Evolutionary conservation across 139 green algal species (phyloP), one percentile per base, ranked within the genome.

Genomic region (Volvox africanus): DNA sequence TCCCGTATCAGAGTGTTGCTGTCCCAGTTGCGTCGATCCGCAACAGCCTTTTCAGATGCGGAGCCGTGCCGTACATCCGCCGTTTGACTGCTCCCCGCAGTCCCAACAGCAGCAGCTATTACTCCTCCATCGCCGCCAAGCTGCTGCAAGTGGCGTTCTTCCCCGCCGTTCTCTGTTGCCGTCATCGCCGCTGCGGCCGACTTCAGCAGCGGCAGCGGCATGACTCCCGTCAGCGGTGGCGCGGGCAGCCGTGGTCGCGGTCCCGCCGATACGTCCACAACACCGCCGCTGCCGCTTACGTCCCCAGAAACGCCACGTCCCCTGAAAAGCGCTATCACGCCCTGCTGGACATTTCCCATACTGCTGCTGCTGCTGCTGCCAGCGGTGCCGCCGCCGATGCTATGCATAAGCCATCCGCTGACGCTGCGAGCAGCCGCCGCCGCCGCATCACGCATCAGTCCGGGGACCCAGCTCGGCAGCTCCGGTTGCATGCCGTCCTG

Each of bases 221-320:
- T 79, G 20, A 61, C 32, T 12, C 35, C 26, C 19, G 62, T 75
- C 20, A 88, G 16, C 82, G 82, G 62, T 61, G 61, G 62, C 82
- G 82, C 82, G 5, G 82, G 82, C 62, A 88, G 82, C 62, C 33
- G 32, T 30, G 82, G 82, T 65, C 62, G 20, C 62, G 62, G 62
- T 65, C 32, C 62, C 20, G 62, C 16, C 14, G 62, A 32, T 30
- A 55, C 62, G 20, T 75, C 82, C 18, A 84, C 11, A 16, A n/a
- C 82, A 24, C 35, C 36, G 35, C 78, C 17, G 11, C 22, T 12
- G 36, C 36, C 36, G 36, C 78, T 32, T n/a, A 16, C 71, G 71
- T 30, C 26, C 18, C 65, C 65, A 73, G 65, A 30, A 30, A 28
- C 65, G 65, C 65, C 65, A 73, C 71, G 71, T n/a, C n/a, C n/a